A percentile compares a stretch with the other conserved stretches of the same genome.
phyloP scores from a whole-genome alignment of 2,329 filamentous ascomycete species.

The Leptosphaerulina australis region DNA sequence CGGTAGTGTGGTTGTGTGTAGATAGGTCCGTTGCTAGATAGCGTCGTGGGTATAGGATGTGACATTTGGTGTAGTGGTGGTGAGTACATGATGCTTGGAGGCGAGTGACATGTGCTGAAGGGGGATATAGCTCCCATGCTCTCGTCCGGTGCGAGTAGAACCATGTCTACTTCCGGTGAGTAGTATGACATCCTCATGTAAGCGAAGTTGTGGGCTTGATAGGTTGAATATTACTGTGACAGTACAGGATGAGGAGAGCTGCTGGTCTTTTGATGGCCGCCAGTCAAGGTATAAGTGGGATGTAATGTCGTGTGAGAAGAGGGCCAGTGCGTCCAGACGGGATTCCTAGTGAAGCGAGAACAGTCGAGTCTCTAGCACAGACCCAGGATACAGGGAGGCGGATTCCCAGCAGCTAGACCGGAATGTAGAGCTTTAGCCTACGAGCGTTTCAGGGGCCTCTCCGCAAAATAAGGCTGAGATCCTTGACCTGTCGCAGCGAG shows the following conservation, averaged over 20 bases:
- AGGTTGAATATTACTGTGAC: slow-evolving; percentile 17
- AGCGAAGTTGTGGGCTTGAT: slow-evolving; percentile 11
- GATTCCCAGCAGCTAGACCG: slow-evolving; percentile 36
- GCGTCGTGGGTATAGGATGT: slow-evolving; percentile 31
- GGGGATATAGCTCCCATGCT: slow-evolving; percentile 45
- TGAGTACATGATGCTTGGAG: slow-evolving; percentile 48
- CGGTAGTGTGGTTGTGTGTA: slow-evolving; percentile 41
- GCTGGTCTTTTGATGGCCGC: slow-evolving; percentile 25
- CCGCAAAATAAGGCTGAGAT: slow-evolving; percentile 47
- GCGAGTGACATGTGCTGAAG: slow-evolving; percentile 46
- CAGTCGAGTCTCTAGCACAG: slow-evolving; percentile 40
- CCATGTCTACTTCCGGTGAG: slow-evolving; percentile 47
- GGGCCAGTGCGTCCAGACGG: slow-evolving; percentile 39
- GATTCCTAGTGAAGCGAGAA: slow-evolving; percentile 36
- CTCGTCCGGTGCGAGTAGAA: slow-evolving; percentile 44
- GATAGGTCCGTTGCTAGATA: slow-evolving; percentile 33
- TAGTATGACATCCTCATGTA: slow-evolving; percentile 44
- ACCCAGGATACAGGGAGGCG: slow-evolving; percentile 37
- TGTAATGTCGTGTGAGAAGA: slow-evolving; percentile 38
- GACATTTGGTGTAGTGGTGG: slow-evolving; percentile 42
- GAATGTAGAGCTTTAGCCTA: slow-evolving; percentile 42
- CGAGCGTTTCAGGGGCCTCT: slow-evolving; percentile 36
- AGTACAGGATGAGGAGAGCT: slow-evolving; percentile 15
- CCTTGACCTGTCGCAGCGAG: slow-evolving; percentile 34
- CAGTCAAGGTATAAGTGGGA: slow-evolving; percentile 31